Conservation (phyloP, 345 rosid genomes). For the Eucalyptus erythrocorys region DNA sequence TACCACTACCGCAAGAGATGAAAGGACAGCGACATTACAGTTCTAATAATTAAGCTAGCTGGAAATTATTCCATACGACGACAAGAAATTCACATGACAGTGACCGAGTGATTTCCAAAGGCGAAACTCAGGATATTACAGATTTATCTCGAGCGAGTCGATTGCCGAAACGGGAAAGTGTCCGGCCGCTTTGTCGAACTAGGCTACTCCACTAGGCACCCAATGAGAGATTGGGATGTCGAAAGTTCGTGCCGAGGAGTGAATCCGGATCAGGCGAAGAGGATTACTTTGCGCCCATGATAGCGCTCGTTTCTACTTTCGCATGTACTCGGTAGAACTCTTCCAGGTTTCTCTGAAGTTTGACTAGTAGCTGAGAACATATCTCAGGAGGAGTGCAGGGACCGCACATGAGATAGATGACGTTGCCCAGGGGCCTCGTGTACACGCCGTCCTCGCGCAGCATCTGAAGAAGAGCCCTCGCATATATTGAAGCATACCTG, state of each 20-base stretch:
- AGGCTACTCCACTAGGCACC: not conserved
- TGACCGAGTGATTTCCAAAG: not conserved
- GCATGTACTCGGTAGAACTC: constrained; percentile 12
- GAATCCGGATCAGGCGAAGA: not conserved
- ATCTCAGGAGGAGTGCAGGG: constrained; percentile 65
- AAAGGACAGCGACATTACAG: not conserved
- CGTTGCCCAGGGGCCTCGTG: constrained; percentile 82
- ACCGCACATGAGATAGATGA: constrained; percentile 80
- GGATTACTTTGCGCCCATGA: not conserved
- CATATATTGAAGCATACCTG: constrained; percentile 67
- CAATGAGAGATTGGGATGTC: not conserved
- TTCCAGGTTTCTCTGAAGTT: constrained; percentile 44
- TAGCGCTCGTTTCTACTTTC: not conserved
- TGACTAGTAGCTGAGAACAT: constrained; percentile 49
- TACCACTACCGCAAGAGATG: not conserved
- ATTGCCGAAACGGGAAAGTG: not conserved
- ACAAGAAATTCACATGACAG: not conserved
- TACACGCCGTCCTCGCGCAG: constrained; percentile 70
- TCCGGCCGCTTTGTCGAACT: not conserved
- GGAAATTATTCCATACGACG: not conserved
- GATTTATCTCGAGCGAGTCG: not conserved
- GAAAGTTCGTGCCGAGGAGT: not conserved
- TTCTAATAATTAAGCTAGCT: not conserved
- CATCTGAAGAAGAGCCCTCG: constrained; percentile 52
- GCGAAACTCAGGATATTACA: not conserved